Evolutionary conservation across 495 filamentous ascomycete species (phyloP).

Genomic region (Pyronema omphalodes): DNA sequence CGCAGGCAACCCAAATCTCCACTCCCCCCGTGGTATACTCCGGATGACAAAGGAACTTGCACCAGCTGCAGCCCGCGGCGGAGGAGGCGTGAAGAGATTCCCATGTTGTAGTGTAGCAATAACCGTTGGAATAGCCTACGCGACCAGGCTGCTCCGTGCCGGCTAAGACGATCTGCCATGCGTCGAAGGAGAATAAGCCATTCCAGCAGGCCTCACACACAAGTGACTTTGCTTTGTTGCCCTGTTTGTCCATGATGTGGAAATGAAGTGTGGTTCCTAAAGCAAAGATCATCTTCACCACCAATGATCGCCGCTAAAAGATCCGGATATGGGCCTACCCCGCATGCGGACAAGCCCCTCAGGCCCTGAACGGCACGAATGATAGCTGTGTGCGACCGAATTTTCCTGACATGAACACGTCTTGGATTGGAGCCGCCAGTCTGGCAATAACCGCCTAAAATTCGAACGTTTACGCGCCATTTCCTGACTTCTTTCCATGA

Average conservation of each 20-base stretch:
- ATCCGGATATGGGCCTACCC: too few species aligned
- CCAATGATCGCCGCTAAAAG: too few species aligned
- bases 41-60: background rate
- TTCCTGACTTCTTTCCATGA: too few species aligned
- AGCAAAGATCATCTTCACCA: too few species aligned
- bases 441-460: too few species aligned
- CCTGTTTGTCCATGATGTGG: background rate
- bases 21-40: background rate
- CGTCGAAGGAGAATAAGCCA: background rate
- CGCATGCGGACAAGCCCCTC: too few species aligned
- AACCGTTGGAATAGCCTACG: background rate
- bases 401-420: too few species aligned
- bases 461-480: too few species aligned
- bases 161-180: background rate
- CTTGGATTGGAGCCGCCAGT: too few species aligned
- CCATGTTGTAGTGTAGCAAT: background rate
- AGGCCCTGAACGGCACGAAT: too few species aligned
- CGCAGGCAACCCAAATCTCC: background rate
- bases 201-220: background rate
- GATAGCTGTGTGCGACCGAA: too few species aligned
- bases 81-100: background rate
- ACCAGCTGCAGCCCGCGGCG: background rate
- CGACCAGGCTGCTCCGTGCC: background rate
- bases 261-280: too few species aligned
- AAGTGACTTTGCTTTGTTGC: background rate